Percentiles rank a stretch among this genome's conserved stretches.
These are phyloP conservation scores for Arthonia radiata DNA, from an alignment of 495 filamentous ascomycete genomes.

Conservation along the genomic window DNA sequence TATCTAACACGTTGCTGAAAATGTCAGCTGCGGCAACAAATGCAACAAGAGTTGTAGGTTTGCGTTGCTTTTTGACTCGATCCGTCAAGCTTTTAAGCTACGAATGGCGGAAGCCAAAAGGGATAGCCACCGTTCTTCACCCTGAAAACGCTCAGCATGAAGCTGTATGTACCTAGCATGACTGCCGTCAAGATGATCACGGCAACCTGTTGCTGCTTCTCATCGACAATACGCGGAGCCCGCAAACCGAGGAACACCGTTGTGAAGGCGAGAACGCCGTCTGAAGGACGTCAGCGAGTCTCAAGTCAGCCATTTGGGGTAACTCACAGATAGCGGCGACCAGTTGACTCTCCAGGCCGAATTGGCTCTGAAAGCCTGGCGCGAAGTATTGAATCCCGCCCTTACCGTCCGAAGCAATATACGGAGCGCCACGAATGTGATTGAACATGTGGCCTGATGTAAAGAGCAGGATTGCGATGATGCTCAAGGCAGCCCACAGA, in stretches of 20 bases:
- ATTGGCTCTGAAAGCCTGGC: conserved; percentile 82
- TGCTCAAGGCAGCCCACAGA: conserved; percentile 72
- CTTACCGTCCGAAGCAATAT: conserved; percentile 62
- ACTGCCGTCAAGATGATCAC: conserved; percentile 62
- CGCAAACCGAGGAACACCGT: conserved; percentile 76
- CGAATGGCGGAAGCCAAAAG: conserved; percentile 81
- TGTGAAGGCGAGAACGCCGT: conserved; percentile 78
- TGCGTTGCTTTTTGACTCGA: too few species aligned
- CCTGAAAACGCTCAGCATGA: conserved; percentile 79
- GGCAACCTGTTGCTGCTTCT: conserved; percentile 52
- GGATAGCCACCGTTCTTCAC: conserved; percentile 89
- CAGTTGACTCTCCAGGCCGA: conserved; percentile 88
- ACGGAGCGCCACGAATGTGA: conserved; percentile 92
- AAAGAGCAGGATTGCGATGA: conserved; percentile 82
- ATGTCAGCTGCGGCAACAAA: too few species aligned
- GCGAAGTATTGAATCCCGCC: conserved; percentile 87
- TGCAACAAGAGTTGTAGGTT: too few species aligned
- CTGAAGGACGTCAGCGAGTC: conserved; percentile 18
- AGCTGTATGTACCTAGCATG: conserved; percentile 68
- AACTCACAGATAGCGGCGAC: conserved; percentile 88
- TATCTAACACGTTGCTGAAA: too few species aligned
- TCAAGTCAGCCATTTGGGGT: background rate
- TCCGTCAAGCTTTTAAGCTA: too few species aligned
- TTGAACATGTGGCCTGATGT: conserved; percentile 98
- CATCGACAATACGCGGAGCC: conserved; percentile 63